These are phyloP conservation scores for Aurinia saxatilis DNA, from an alignment of 345 rosid genomes.

Conservation along the genomic window DNA sequence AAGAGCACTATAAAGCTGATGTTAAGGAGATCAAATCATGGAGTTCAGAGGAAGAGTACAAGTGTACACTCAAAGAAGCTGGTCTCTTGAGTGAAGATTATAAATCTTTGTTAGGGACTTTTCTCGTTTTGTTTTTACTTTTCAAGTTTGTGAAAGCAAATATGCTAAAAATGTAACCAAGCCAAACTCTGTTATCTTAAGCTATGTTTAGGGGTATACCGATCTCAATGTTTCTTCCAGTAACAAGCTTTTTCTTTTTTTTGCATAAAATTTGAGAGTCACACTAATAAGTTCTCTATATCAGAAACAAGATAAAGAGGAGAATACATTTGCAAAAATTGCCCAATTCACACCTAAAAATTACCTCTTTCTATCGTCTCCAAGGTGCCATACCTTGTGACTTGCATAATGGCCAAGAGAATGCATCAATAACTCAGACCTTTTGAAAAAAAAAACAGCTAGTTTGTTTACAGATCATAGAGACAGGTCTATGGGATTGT, in stretches of 20 bases:
- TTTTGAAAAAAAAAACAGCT: background rate
- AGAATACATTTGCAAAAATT: background rate
- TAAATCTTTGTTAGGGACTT: too few species aligned
- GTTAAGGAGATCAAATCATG: too few species aligned
- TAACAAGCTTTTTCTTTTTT: background rate
- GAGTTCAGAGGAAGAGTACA: too few species aligned
- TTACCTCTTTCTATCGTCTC: background rate
- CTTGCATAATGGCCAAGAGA: background rate
- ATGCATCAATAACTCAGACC: background rate
- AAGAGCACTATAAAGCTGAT: too few species aligned
- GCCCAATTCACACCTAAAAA: background rate
- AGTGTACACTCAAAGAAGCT: too few species aligned
- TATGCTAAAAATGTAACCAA: too few species aligned
- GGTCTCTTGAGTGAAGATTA: too few species aligned
- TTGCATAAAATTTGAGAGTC: background rate
- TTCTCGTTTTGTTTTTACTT: too few species aligned
- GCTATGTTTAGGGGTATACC: too few species aligned
- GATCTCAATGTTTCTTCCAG: background rate
- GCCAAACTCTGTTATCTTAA: too few species aligned
- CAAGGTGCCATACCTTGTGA: background rate
- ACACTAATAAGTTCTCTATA: background rate
- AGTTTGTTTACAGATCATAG: constrained; percentile 14
- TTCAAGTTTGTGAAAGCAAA: too few species aligned
- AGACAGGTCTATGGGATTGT: constrained; percentile 55
- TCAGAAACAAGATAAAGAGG: background rate